Evolutionary conservation across 73 alveolate genomes (phyloP).

Genomic region (Blepharisma stoltei): DNA sequence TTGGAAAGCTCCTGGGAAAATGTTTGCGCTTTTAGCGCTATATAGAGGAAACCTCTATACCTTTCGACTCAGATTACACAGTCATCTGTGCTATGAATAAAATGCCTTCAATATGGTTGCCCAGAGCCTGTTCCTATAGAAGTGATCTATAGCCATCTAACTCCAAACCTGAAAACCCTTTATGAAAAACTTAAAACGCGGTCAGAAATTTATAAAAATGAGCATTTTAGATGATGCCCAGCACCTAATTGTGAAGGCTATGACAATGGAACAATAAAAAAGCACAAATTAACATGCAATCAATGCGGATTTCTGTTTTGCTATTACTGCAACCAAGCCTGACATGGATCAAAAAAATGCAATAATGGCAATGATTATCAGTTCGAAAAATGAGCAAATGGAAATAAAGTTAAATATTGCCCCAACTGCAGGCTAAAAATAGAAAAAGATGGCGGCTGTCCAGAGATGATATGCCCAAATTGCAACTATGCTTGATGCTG

Average conservation of each 20-base stretch:
- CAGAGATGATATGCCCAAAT: constrained; percentile 73
- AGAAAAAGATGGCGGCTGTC: constrained; percentile 80
- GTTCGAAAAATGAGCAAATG: not conserved
- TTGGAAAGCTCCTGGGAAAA: no score
- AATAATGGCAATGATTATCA: not conserved
- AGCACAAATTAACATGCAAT: constrained; percentile 23
- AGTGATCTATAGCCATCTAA: no score
- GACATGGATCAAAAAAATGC: constrained; percentile 6
- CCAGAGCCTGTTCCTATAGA: no score
- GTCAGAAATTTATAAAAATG: not conserved
- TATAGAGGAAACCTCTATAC: no score
- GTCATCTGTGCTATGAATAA: no score
- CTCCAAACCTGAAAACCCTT: no score
- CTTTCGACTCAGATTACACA: no score
- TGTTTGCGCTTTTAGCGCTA: no score
- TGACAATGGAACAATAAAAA: constrained; percentile 9
- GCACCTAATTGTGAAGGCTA: constrained; percentile 46
- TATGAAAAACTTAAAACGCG: no score
- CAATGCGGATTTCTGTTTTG: constrained; percentile 16
- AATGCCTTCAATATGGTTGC: no score
- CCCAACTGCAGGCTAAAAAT: constrained; percentile 73
- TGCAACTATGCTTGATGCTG: constrained; percentile 83
- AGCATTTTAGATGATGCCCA: constrained; percentile 47
- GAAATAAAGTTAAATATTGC: constrained; percentile 50
- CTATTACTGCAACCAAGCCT: constrained; percentile 17